Percentiles rank a stretch among this genome's conserved stretches.
phyloP scores from a whole-genome alignment of 106 monocot genomes.

The Vanilla planifolia region DNA sequence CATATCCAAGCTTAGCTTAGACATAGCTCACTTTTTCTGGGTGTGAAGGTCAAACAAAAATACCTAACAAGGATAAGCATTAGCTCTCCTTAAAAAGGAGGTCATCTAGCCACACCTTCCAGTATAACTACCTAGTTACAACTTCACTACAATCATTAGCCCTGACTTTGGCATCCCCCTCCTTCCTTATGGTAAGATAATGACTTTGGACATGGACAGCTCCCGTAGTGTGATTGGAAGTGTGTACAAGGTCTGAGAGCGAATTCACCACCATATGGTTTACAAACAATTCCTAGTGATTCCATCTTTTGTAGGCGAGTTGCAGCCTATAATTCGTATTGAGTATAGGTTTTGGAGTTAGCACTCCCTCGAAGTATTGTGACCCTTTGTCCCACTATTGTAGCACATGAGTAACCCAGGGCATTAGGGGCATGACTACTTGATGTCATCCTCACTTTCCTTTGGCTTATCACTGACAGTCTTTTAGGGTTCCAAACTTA shows the following conservation, averaged over 20 bases:
- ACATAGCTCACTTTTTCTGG: too few relatives aligned
- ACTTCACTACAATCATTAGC: conserved; percentile 14
- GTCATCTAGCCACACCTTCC: conserved; percentile 5
- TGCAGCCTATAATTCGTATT: too few relatives aligned
- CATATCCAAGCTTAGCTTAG: too few relatives aligned
- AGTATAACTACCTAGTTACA: conserved; percentile 11
- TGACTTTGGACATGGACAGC: conserved; percentile 4
- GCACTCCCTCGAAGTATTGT: too few relatives aligned
- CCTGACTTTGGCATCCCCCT: conserved; percentile 14
- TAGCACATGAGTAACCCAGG: too few relatives aligned
- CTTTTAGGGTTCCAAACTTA: too few relatives aligned
- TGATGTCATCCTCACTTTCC: too few relatives aligned
- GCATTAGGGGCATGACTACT: too few relatives aligned
- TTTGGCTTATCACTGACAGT: too few relatives aligned
- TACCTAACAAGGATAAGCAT: conserved; percentile 12
- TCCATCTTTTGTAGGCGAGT: too few relatives aligned
- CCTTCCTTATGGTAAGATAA: conserved; percentile 11
- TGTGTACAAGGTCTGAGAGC: conserved; percentile 4
- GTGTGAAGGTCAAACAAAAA: not conserved
- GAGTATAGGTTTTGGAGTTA: too few relatives aligned
- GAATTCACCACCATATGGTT: conserved; percentile 7
- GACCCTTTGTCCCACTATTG: too few relatives aligned
- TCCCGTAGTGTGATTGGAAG: conserved; percentile 10
- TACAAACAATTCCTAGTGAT: not conserved
- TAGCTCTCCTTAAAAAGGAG: conserved; percentile 7